These are phyloP conservation scores for Orbilia brochopaga DNA, from an alignment of 2,329 filamentous ascomycete species.

Conservation along the genomic window DNA sequence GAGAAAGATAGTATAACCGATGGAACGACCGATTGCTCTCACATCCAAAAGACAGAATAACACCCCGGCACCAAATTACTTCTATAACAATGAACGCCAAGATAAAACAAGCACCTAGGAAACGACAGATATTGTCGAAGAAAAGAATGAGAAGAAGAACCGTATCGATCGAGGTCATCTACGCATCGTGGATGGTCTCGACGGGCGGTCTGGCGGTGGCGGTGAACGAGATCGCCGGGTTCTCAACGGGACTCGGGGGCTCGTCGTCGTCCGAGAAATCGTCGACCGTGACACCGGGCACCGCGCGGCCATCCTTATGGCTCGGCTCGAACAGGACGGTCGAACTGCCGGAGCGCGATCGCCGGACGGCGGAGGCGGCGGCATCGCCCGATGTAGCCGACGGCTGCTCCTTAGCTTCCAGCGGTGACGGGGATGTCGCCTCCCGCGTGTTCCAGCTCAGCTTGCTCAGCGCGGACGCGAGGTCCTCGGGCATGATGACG, in stretches of 20 bases:
- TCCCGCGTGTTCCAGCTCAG: slow-evolving; percentile 57
- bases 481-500: slow-evolving; percentile 71
- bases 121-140: not conserved
- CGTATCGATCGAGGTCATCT: slow-evolving; percentile 1
- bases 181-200: slow-evolving; percentile 65
- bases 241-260: slow-evolving; percentile 62
- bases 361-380: slow-evolving; percentile 52
- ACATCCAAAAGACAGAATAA: slow-evolving; percentile 12
- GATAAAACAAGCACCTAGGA: slow-evolving; percentile 6
- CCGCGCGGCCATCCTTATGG: slow-evolving; percentile 64
- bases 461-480: slow-evolving; percentile 70
- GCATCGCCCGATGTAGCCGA: slow-evolving; percentile 53
- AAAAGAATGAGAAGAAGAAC: not conserved
- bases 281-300: slow-evolving; percentile 71
- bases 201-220: slow-evolving; percentile 69
- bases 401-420: slow-evolving; percentile 59
- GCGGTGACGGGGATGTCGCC: slow-evolving; percentile 43
- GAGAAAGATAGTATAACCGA: too few relatives aligned
- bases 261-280: slow-evolving; percentile 64
- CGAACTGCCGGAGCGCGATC: slow-evolving; percentile 66
- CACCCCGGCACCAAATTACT: not conserved
- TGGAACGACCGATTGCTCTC: not conserved
- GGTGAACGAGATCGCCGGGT: slow-evolving; percentile 59
- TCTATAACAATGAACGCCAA: slow-evolving; percentile 27
- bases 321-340: slow-evolving; percentile 71